Percentiles rank a stretch among this genome's conserved stretches.
Conservation (phyloP, 306 rosid genomes). For the Senna tora region DNA sequence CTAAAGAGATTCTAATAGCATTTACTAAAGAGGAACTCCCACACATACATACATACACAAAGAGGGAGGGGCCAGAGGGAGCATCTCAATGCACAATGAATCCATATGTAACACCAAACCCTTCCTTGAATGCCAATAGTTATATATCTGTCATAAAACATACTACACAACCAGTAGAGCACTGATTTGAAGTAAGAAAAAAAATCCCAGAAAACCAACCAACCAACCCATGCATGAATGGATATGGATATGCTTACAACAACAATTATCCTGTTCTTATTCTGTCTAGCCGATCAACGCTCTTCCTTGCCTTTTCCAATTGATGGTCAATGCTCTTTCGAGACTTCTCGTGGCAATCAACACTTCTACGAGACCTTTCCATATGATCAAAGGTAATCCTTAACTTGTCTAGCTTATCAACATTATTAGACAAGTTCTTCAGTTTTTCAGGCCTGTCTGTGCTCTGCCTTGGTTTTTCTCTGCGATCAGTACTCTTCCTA, state of each 20-base stretch:
- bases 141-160: slow-evolving; percentile 52
- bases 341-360: slow-evolving; percentile 80
- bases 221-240: slow-evolving; percentile 46
- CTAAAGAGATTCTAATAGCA: slow-evolving; percentile 15
- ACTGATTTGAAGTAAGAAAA: slow-evolving; percentile 34
- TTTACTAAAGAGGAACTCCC: not conserved
- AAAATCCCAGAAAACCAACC: slow-evolving; percentile 47
- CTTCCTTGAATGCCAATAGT: slow-evolving; percentile 48
- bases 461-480: slow-evolving; percentile 80
- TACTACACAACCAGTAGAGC: slow-evolving; percentile 54
- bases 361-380: slow-evolving; percentile 83
- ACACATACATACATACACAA: slow-evolving; percentile 3
- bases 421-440: slow-evolving; percentile 56
- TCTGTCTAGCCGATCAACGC: slow-evolving; percentile 83
- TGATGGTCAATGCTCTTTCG: slow-evolving; percentile 75
- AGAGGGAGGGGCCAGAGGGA: not conserved
- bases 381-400: slow-evolving; percentile 65
- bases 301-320: slow-evolving; percentile 75
- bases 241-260: slow-evolving; percentile 34
- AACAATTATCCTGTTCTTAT: slow-evolving; percentile 61
- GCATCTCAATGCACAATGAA: slow-evolving; percentile 29
- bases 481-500: slow-evolving; percentile 77
- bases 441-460: slow-evolving; percentile 73
- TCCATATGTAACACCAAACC: slow-evolving; percentile 40
- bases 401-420: slow-evolving; percentile 66